These are phyloP conservation scores for Penicillium corylophilum DNA, from an alignment of 2,329 filamentous ascomycete genomes.

Conservation along the genomic window DNA sequence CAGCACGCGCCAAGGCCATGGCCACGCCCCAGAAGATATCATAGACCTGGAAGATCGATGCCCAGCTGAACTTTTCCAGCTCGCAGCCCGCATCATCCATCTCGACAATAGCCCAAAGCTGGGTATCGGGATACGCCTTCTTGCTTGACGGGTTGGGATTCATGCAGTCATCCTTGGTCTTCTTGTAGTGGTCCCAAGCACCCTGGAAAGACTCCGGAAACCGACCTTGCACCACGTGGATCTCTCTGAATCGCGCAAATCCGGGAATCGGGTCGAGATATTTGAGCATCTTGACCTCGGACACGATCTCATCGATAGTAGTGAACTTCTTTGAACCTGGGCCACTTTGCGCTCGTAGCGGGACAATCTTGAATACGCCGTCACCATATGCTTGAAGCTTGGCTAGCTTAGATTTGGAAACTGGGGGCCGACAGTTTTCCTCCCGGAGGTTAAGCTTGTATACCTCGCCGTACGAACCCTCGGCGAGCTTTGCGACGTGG, in stretches of 20 bases:
- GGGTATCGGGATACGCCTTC: conserved; percentile 52
- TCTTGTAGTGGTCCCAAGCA: conserved; percentile 43
- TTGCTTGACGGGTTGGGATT: conserved; percentile 59
- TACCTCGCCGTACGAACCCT: conserved; percentile 66
- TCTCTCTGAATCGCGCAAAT: conserved; percentile 61
- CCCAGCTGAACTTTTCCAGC: conserved; percentile 48
- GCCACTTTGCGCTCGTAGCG: conserved; percentile 43
- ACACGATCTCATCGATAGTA: conserved; percentile 50
- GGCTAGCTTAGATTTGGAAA: conserved; percentile 39
- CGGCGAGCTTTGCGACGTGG: conserved; percentile 60
- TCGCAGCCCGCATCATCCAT: conserved; percentile 66
- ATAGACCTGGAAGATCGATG: conserved; percentile 52
- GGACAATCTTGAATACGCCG: conserved; percentile 51
- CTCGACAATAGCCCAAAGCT: conserved; percentile 64
- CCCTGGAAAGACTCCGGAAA: conserved; percentile 54
- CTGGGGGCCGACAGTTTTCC: conserved; percentile 33
- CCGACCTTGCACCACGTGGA: conserved; percentile 58
- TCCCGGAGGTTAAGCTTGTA: conserved; percentile 55
- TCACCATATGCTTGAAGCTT: conserved; percentile 42
- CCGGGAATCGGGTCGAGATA: conserved; percentile 60
- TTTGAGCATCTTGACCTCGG: conserved; percentile 54
- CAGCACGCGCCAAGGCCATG: conserved; percentile 60
- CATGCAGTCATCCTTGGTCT: conserved; percentile 46
- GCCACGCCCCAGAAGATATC: conserved; percentile 69
- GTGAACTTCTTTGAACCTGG: conserved; percentile 45